These are phyloP conservation scores for Sporopachydermia lactativora DNA, from an alignment of 805 yeast species.

Conservation along the genomic window DNA sequence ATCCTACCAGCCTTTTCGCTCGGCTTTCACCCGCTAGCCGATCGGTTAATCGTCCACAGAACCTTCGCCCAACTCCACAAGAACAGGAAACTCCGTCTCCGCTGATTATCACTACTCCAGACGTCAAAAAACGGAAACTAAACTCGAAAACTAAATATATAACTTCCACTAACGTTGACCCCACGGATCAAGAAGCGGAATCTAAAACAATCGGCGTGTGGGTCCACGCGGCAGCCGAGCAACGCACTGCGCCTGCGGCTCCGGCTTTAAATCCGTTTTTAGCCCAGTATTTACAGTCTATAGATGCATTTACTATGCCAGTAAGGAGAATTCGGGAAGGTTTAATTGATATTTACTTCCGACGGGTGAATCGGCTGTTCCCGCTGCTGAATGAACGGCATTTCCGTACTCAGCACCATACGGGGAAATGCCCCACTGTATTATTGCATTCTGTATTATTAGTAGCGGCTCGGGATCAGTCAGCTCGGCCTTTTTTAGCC, in stretches of 20 bases:
- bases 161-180: not conserved
- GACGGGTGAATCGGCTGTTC: conserved; percentile 24
- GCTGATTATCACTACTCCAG: conserved; percentile 2
- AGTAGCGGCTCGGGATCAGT: conserved; percentile 26
- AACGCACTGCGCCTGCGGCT: conserved; percentile 15
- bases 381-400: conserved; percentile 28
- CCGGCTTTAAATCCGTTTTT: conserved; percentile 18
- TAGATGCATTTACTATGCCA: conserved; percentile 26
- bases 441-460: conserved; percentile 29
- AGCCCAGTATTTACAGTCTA: conserved; percentile 19
- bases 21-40: conserved; percentile 2
- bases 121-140: conserved; percentile 2
- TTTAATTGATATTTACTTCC: conserved; percentile 25
- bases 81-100: conserved; percentile 2
- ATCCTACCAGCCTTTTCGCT: conserved; percentile 1
- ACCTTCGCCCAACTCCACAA: conserved; percentile 10
- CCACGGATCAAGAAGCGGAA: conserved; percentile 5
- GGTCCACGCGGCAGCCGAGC: conserved; percentile 10
- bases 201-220: conserved; percentile 19
- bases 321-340: conserved; percentile 18
- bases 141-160: not conserved
- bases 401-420: conserved; percentile 23
- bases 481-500: conserved; percentile 18
- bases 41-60: conserved; percentile 5
- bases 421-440: conserved; percentile 24